Conservation (phyloP, 257 asterid species). For the Anisodus acutangulus region DNA sequence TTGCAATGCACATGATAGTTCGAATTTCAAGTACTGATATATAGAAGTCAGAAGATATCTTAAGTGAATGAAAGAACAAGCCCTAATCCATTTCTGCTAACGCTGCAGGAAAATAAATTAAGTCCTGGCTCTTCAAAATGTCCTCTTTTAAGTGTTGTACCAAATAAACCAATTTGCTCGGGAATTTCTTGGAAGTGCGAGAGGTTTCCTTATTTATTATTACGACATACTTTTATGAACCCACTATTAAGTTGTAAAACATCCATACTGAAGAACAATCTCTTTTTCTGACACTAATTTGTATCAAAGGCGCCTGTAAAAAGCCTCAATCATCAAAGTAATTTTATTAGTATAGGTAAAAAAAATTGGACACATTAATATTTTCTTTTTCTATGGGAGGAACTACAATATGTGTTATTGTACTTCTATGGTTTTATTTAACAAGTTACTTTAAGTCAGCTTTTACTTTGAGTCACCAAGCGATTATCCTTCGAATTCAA, state of each 20-base stretch:
- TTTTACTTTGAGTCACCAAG: background rate
- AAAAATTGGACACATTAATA: background rate
- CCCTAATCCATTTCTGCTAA: background rate
- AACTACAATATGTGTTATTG: slow-evolving; percentile 6
- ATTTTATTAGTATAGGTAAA: background rate
- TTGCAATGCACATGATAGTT: background rate
- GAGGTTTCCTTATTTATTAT: background rate
- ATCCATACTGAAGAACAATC: background rate
- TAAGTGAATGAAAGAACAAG: background rate
- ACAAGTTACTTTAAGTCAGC: slow-evolving; percentile 13
- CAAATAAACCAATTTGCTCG: background rate
- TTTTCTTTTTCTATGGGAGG: background rate
- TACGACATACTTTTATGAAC: background rate
- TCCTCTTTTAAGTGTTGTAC: background rate
- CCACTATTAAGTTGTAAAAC: background rate
- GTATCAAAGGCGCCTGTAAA: background rate
- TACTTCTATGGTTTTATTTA: background rate
- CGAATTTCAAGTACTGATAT: background rate
- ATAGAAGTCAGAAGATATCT: background rate
- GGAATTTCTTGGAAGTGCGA: background rate
- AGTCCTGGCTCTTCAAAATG: background rate
- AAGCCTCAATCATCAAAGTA: background rate
- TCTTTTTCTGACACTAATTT: background rate
- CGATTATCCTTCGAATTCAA: background rate
- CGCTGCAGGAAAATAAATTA: background rate